Evolutionary conservation across 2,329 filamentous ascomycete species (phyloP), one percentile per base, ranked within the genome.

Genomic region (Pestalotiopsis fici): DNA sequence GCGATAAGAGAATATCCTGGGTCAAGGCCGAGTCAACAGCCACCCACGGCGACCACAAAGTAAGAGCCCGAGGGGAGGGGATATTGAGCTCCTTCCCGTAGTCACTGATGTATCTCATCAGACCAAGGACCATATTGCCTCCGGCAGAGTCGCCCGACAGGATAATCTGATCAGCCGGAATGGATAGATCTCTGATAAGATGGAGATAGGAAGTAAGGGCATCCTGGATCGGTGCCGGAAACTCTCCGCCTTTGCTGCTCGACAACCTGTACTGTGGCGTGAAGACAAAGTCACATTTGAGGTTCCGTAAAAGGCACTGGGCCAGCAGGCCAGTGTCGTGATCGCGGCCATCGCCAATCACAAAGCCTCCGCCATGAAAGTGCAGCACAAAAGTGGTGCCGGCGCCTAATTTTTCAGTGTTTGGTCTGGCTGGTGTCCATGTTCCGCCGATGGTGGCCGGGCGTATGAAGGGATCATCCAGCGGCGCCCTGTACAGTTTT

Each of bases 341-440:
- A 31, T 60, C 57, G 11, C 57, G 57, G 23, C 57, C 57, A 15
- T 60, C 57, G 1, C 57, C 57, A 6, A 60, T 60, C 15, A 60
- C 57, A 31, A 60, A 60, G 57, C 57, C 57, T 25, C 57, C 57
- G n/a, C 57, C 57, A 39, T 60, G 57, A 39, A 60, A 60, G 31
- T 60, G 57, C 15, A 60, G 57, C 11, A 31, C 57, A 35, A 60
- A 60, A 11, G 15, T 60, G 12, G 15, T 60, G 57, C 12, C 1
- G 12, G 11, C 15, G n/a, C 57, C 11, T 35, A 13, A 13, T 39
- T 31, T 15, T 2, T n/a, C 31, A 39, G 57, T 39, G 3, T 35
- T 39, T 3, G 57, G 57, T n/a, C 28, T 25, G 23, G 57, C 23
- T 31, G 57, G 57, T n/a, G 57, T 60, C 57, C 57, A 60, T 6